These are phyloP conservation scores for Corchorus olitorius DNA, from an alignment of 345 rosid species.

Conservation along the genomic window DNA sequence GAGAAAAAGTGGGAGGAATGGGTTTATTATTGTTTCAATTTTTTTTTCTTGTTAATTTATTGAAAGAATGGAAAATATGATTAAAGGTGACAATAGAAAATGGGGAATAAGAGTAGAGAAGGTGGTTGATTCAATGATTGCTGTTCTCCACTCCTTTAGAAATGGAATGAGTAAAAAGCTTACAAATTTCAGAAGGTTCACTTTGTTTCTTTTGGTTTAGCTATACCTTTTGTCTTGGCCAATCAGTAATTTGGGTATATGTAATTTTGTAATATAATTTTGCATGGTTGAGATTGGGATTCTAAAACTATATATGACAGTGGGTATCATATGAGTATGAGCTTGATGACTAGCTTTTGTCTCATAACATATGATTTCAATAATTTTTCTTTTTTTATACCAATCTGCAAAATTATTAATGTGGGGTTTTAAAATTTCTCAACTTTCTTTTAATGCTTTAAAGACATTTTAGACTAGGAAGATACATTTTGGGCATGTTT, in stretches of 20 bases:
- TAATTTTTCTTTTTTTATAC: not conserved
- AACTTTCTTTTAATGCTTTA: not conserved
- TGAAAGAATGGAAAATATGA: constrained; percentile 21
- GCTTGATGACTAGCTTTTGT: not conserved
- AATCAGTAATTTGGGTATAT: not conserved
- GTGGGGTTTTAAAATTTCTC: not conserved
- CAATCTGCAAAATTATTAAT: not conserved
- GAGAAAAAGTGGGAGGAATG: not conserved
- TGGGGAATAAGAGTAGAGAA: constrained; percentile 20
- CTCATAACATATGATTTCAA: not conserved
- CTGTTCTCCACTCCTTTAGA: constrained; percentile 55
- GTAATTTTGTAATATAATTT: not conserved
- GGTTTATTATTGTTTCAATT: not conserved
- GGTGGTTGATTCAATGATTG: constrained; percentile 69
- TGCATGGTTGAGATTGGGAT: constrained; percentile 9
- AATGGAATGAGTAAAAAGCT: constrained; percentile 21
- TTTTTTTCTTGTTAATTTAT: constrained; percentile 1
- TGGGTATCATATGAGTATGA: not conserved
- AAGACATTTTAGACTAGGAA: no score
- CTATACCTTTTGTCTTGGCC: not conserved
- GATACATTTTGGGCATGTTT: not conserved
- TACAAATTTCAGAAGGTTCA: not conserved
- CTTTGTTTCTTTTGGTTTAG: not conserved
- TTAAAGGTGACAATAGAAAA: constrained; percentile 36
- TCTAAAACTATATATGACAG: not conserved